Conservation (phyloP, 1,139 yeast species). For the Schwanniomyces etchellsii region DNA sequence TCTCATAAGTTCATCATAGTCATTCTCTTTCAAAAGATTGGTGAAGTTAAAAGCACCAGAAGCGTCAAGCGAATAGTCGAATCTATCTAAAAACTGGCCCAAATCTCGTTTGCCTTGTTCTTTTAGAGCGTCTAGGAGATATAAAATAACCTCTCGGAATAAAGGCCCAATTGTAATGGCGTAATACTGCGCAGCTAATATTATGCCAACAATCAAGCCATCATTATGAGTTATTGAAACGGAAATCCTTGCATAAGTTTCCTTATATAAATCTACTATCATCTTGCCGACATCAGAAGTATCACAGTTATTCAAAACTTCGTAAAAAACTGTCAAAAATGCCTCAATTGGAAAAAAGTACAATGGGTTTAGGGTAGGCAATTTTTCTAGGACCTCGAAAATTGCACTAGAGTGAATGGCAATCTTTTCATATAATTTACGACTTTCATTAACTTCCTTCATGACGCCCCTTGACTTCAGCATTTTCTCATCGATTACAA, state of each 20-base stretch:
- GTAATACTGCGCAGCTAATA: slow-evolving; percentile 27
- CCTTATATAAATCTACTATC: slow-evolving; percentile 34
- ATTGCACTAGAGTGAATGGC: slow-evolving; percentile 52
- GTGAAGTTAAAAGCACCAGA: not conserved
- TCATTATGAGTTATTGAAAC: slow-evolving; percentile 49
- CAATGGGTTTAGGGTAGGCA: slow-evolving; percentile 42
- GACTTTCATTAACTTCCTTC: slow-evolving; percentile 43
- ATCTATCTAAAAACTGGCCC: not conserved
- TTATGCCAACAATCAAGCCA: slow-evolving; percentile 38
- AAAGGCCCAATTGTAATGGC: slow-evolving; percentile 20
- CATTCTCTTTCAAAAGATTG: not conserved
- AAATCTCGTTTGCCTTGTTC: not conserved
- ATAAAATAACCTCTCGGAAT: slow-evolving; percentile 7
- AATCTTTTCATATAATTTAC: slow-evolving; percentile 44
- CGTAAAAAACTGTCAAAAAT: slow-evolving; percentile 27
- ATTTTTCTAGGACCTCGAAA: slow-evolving; percentile 36
- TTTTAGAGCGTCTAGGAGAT: not conserved
- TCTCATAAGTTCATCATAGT: slow-evolving; percentile 10
- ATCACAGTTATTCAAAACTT: slow-evolving; percentile 19
- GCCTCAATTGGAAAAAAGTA: slow-evolving; percentile 55
- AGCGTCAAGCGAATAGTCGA: not conserved
- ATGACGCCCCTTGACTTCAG: slow-evolving; percentile 50
- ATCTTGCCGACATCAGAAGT: slow-evolving; percentile 18
- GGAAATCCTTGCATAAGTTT: slow-evolving; percentile 40
- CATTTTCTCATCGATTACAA: slow-evolving; percentile 48